Evolutionary conservation across 106 monocot genomes (phyloP), one percentile per base, ranked within the genome.

Genomic region (Platanthera zijinensis): DNA sequence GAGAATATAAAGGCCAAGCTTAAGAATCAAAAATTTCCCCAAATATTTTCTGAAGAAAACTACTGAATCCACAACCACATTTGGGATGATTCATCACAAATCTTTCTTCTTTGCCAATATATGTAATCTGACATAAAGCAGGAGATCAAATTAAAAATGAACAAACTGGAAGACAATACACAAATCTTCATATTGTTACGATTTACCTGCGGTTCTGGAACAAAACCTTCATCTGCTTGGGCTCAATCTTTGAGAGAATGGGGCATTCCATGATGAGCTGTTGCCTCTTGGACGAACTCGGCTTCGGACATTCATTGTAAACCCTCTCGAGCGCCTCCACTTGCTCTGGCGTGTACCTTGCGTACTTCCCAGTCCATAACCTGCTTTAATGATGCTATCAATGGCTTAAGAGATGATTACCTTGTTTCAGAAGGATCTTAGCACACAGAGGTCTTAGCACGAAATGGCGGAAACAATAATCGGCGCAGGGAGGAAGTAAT

Each of bases 201-300:
- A 39, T 77, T 84, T 76, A 95, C 95, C 95, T 95, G 66, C 95
- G 84, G 66, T 92, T 95, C 85, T 95, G 95, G 53, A 92, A 95
- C 95, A 92, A 95, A 74, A 95, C 95, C 73, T 95, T 95, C 78
- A 95, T 95, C 90, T 95, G 95, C 76, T 95, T 95, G 47, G 95
- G 88, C 82, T 92, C 95, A 76, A 95, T 95, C 71, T 95, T 95
- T 21, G 83, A 71, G 46, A 95, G 88, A 52, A 95, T 86, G 21
- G 95, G 92, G 76, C 87, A 95, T 73, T 95, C 95, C 78, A 89
- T 74, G 71, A 95, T 92, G 53, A 95, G 83, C 83, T 95, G 95
- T 72, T 95, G 92, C 83, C 95, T 69, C 49, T 92, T 70, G 52
- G 86, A 76, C 21, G 92, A 95, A 78, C 88, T 95, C 7, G 95